Conservation (phyloP, 805 yeast genomes). For the Suhomyces xylopsoci region DNA sequence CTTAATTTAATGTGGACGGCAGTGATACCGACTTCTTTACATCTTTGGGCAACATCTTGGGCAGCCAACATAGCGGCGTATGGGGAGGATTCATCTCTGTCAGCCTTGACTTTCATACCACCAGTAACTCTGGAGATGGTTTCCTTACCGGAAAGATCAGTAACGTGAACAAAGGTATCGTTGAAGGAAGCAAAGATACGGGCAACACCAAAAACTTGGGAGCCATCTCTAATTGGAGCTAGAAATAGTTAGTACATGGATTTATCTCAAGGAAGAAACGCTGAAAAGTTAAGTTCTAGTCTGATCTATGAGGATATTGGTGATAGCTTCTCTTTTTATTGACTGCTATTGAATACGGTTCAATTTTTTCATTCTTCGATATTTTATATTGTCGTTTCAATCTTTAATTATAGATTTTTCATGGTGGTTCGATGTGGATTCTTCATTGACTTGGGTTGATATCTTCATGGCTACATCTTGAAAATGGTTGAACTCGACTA, state of each 20-base stretch:
- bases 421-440: neutral
- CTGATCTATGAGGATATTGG: neutral
- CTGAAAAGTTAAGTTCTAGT: neutral
- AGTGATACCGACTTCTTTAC: constrained; percentile 99
- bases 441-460: neutral
- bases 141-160: constrained; percentile 99
- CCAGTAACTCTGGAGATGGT: constrained; percentile 99
- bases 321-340: neutral
- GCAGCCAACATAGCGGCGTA: constrained; percentile 99
- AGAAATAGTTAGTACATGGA: neutral
- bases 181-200: constrained; percentile 99
- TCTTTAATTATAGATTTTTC: neutral
- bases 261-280: neutral
- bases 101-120: constrained; percentile 99
- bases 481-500: neutral
- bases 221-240: constrained; percentile 73
- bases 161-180: constrained; percentile 99
- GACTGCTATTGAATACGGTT: neutral
- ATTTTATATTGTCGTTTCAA: neutral
- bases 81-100: constrained; percentile 99
- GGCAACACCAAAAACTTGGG: constrained; percentile 99
- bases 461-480: neutral
- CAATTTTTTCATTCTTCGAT: neutral
- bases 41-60: constrained; percentile 97
- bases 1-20: constrained; percentile 99